Conservation (phyloP, 208 protist genomes). For the Leishmania guyanensis region DNA sequence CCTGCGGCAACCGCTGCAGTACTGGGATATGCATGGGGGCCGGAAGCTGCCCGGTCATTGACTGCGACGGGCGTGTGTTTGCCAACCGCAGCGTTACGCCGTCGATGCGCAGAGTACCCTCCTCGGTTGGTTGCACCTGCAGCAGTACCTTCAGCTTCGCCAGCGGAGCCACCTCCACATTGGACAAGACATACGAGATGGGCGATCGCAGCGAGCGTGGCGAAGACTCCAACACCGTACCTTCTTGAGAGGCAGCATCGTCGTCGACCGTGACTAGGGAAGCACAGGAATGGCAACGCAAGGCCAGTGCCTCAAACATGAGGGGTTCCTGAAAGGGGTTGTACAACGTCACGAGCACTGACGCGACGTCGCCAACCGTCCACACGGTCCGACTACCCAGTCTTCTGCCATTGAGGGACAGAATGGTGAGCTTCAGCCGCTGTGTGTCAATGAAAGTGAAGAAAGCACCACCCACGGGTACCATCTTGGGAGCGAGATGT, state of each 20-base stretch:
- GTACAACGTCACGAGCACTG: slow-evolving; percentile 67
- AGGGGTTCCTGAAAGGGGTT: slow-evolving; percentile 70
- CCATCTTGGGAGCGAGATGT: slow-evolving; percentile 80
- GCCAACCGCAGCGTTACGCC: slow-evolving; percentile 55
- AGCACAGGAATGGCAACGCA: slow-evolving; percentile 45
- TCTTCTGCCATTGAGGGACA: slow-evolving; percentile 79
- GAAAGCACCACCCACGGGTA: slow-evolving; percentile 74
- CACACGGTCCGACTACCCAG: slow-evolving; percentile 80
- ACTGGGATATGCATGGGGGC: slow-evolving; percentile 67
- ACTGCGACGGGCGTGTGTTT: slow-evolving; percentile 41
- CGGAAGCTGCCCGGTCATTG: slow-evolving; percentile 37
- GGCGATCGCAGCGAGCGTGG: slow-evolving; percentile 32
- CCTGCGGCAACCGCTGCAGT: slow-evolving; percentile 69
- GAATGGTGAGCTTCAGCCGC: slow-evolving; percentile 79
- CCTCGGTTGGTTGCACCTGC: slow-evolving; percentile 65
- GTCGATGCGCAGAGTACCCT: slow-evolving; percentile 69
- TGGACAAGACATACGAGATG: slow-evolving; percentile 63
- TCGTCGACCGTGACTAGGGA: neutral
- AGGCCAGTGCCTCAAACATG: slow-evolving; percentile 48
- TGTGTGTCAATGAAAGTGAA: slow-evolving; percentile 92
- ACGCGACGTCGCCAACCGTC: slow-evolving; percentile 78
- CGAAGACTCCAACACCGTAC: neutral
- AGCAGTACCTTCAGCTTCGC: slow-evolving; percentile 57
- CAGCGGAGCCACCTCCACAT: slow-evolving; percentile 53
- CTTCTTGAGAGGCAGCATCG: neutral